Evolutionary conservation across 2,329 filamentous ascomycete species (phyloP).

Genomic region (Aspergillus neoniger): DNA sequence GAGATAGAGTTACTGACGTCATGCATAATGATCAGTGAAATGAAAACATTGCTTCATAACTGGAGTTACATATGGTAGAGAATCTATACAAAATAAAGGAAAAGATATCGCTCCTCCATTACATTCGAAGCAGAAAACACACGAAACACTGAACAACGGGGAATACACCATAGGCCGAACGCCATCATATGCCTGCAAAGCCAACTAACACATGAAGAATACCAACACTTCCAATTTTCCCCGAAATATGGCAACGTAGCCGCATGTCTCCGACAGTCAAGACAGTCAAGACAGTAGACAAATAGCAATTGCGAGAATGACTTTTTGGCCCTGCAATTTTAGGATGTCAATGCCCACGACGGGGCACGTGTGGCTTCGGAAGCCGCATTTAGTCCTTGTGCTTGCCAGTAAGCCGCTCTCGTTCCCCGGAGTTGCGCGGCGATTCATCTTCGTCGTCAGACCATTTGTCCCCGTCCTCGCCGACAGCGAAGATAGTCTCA

Average conservation of each 20-base stretch:
- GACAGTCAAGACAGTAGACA: conserved; percentile 17
- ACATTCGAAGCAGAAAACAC: background rate
- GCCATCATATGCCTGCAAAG: conserved; percentile 25
- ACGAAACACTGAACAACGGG: conserved; percentile 5
- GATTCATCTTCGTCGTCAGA: conserved; percentile 67
- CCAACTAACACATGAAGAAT: conserved; percentile 15
- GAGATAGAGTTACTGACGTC: background rate
- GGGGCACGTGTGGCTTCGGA: background rate
- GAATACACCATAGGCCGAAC: conserved; percentile 20
- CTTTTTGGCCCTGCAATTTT: background rate
- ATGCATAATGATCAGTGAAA: background rate
- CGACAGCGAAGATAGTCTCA: conserved; percentile 94
- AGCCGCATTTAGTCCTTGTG: conserved; percentile 35
- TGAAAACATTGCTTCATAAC: conserved; percentile 2
- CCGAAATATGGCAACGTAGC: conserved; percentile 2
- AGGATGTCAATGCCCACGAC: background rate
- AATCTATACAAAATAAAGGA: conserved; percentile 10
- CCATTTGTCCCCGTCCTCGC: conserved; percentile 81
- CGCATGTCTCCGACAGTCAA: conserved; percentile 6
- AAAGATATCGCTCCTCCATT: conserved; percentile 12
- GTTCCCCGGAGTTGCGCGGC: conserved; percentile 52
- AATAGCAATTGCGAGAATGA: background rate
- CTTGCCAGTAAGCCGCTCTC: conserved; percentile 54
- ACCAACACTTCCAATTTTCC: conserved; percentile 10
- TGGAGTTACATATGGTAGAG: background rate